Evolutionary conservation across 345 rosid species (phyloP).

Genomic region (Eucalyptus curtisii): DNA sequence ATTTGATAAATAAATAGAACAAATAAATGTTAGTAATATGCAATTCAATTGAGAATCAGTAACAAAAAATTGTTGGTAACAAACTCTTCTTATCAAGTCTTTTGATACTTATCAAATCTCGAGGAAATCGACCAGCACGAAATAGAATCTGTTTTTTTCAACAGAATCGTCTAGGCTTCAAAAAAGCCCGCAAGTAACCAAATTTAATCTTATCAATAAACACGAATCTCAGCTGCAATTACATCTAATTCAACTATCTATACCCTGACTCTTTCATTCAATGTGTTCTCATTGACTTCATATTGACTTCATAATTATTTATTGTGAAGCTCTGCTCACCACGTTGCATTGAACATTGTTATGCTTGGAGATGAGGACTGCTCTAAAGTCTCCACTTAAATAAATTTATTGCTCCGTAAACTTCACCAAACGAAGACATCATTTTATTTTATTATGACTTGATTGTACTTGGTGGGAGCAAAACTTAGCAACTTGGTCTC

Average conservation of each 20-base stretch:
- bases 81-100: too few relatives aligned
- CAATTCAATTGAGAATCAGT: too few relatives aligned
- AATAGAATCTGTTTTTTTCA: not conserved
- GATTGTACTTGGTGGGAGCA: not conserved
- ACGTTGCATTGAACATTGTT: not conserved
- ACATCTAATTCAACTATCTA: not conserved
- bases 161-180: not conserved
- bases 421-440: not conserved
- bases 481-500: not conserved
- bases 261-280: not conserved
- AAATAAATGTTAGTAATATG: not conserved
- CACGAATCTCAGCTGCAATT: not conserved
- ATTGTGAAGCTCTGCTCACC: not conserved
- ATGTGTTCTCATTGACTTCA: not conserved
- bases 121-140: fast-evolving
- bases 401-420: not conserved
- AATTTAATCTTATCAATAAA: not conserved
- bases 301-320: not conserved
- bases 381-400: not conserved
- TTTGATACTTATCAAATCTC: not conserved
- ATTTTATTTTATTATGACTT: not conserved
- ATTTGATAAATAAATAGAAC: not conserved
- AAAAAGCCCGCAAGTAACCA: not conserved
- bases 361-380: not conserved
- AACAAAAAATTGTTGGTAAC: too few relatives aligned